Evolutionary conservation across 371 early-diverging fungal species (phyloP), one percentile per base, ranked within the genome.

Genomic region (Lichtheimia ornata): DNA sequence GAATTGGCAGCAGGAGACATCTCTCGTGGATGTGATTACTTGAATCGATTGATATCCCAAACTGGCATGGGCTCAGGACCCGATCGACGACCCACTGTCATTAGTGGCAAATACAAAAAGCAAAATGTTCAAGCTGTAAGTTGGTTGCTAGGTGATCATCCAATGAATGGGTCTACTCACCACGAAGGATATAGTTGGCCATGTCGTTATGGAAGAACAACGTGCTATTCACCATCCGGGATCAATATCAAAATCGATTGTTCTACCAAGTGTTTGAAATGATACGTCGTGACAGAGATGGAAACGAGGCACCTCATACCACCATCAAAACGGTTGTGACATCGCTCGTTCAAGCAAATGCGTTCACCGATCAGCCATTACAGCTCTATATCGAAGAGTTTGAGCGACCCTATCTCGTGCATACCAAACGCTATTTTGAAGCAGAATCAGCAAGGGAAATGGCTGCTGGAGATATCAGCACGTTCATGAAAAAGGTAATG

Each of bases 311-410:
- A 43, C 82, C 83, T 25, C 73, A 83, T 35, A 78, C 83, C 18
- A 83, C 80, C 0, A 78, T 91, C 30, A 73, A 80, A 27, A 78
- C 77, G 4, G 77, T 85, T 0, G 83, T 88, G 4, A 76, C 82
- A 9, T 91, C 90, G 1, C 53, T 77, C 74, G 94, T 92, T 15
- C 76, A 86, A 20, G 69, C 91, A 20, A 88, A 89, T 63, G 71
- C 79, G n/a, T 84, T 87, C 61, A 84, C 87, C 12, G 88, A 90
- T 6, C 82, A 86, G 45, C 90, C 87, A 12, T 66, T 91, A 15
- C 82, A 84, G 42, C 70, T 92, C 4, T 95, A 95, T 62, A 81
- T 89, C 14, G 89, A 92, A 50, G 88, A 90, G 63, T 93, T 92
- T 71, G 95, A 95, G 69, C 70, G 77, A 43, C 86, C 88, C 11